phyloP scores from a whole-genome alignment of 495 filamentous ascomycete species.

The Apodospora peruviana region DNA sequence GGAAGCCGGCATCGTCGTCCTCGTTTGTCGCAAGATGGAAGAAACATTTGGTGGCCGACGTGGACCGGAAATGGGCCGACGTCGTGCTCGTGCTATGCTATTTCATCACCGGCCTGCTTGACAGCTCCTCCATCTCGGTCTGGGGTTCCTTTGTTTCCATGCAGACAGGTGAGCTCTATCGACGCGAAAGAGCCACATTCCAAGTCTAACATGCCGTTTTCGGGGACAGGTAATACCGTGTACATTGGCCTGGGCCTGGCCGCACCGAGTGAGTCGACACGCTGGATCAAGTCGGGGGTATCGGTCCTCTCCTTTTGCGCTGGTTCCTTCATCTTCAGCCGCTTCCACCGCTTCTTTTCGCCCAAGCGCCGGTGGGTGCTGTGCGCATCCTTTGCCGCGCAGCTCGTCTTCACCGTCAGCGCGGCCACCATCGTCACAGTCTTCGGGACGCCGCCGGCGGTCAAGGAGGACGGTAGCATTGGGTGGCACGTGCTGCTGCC shows the following conservation, averaged over 20 bases:
- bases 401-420: slow-evolving; percentile 44
- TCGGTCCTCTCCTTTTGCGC: slow-evolving; percentile 63
- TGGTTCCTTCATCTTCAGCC: slow-evolving; percentile 58
- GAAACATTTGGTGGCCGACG: slow-evolving; percentile 40
- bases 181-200: not conserved
- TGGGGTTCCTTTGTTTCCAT: slow-evolving; percentile 76
- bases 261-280: slow-evolving; percentile 44
- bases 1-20: too few relatives aligned
- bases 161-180: slow-evolving; percentile 55
- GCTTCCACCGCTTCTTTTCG: slow-evolving; percentile 54
- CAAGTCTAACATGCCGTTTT: not conserved
- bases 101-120: slow-evolving; percentile 66
- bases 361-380: slow-evolving; percentile 57
- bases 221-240: slow-evolving; percentile 55
- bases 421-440: slow-evolving; percentile 56
- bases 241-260: slow-evolving; percentile 64
- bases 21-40: slow-evolving; percentile 19
- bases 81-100: slow-evolving; percentile 61
- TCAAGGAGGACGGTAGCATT: slow-evolving; percentile 30
- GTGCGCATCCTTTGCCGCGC: slow-evolving; percentile 52
- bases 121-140: slow-evolving; percentile 63
- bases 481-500: slow-evolving; percentile 56
- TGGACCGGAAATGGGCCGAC: slow-evolving; percentile 54
- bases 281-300: slow-evolving; percentile 61
- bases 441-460: slow-evolving; percentile 17